Evolutionary conservation across 176 grass and related monocot genomes (phyloP).

Genomic region (Echinochloa phyllopogon): DNA sequence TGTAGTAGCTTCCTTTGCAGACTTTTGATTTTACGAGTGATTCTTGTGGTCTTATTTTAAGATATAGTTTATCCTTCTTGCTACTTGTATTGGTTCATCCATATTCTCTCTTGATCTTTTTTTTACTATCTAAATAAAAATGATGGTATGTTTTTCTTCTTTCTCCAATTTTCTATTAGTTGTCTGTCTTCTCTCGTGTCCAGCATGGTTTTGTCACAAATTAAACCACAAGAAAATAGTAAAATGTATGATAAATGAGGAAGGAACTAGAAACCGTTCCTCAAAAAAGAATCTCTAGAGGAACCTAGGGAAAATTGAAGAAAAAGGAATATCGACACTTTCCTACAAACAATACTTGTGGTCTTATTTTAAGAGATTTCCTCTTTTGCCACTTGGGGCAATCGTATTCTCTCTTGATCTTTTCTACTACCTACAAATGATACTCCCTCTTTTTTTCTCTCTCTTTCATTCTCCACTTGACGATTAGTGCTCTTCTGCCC

Average conservation of each 20-base stretch:
- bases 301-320: background rate
- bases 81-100: background rate
- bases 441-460: too few species aligned
- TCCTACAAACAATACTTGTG: too few species aligned
- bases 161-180: background rate
- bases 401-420: too few species aligned
- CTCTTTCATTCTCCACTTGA: too few species aligned
- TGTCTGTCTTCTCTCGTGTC: background rate
- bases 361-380: too few species aligned
- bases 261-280: background rate
- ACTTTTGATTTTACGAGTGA: background rate
- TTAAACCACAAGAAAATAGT: background rate
- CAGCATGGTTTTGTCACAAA: background rate
- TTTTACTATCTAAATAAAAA: background rate
- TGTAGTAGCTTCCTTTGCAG: background rate
- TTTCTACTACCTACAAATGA: too few species aligned
- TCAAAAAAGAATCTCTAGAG: background rate
- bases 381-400: too few species aligned
- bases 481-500: too few species aligned
- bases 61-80: background rate
- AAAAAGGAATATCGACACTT: background rate
- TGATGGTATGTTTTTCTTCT: background rate
- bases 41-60: background rate
- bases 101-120: background rate
- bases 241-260: background rate